Percentiles rank a stretch among this genome's conserved stretches.
Conservation (phyloP, 139 green algal genomes). For the Chlamydomonas sphaeroides region DNA sequence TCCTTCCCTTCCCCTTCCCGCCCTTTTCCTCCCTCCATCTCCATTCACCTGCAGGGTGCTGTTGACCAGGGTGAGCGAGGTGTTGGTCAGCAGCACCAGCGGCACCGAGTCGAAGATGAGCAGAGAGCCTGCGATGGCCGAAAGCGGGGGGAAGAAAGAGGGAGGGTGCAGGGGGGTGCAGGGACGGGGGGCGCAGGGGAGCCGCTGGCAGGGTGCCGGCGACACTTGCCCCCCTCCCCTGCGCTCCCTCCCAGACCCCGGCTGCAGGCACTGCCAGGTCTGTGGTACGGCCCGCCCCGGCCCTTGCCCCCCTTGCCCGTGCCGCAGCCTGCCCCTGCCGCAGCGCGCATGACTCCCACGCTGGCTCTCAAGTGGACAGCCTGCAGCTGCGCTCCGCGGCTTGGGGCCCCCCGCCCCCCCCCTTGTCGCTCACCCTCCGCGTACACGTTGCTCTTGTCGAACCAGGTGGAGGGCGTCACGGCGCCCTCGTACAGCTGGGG, state of each 20-base stretch:
- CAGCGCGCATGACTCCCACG: too few relatives aligned
- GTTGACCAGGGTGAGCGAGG: slow-evolving; percentile 3
- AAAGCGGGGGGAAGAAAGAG: too few relatives aligned
- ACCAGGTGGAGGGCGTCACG: neutral
- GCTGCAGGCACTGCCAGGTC: too few relatives aligned
- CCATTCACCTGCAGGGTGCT: neutral
- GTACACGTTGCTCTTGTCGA: neutral
- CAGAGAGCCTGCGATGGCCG: neutral
- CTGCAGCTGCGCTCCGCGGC: too few relatives aligned
- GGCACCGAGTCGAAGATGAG: neutral
- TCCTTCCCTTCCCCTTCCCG: too few relatives aligned
- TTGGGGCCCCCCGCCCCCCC: neutral
- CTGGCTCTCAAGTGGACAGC: too few relatives aligned
- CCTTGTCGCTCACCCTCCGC: neutral
- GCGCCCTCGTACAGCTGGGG: neutral
- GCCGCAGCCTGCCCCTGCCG: too few relatives aligned
- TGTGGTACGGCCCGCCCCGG: too few relatives aligned
- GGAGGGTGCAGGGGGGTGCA: neutral
- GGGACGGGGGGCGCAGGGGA: neutral
- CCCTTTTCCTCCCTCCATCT: neutral
- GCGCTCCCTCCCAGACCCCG: neutral
- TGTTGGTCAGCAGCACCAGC: slow-evolving; percentile 1
- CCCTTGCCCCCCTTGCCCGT: too few relatives aligned
- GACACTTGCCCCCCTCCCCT: too few relatives aligned
- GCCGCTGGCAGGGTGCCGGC: too few relatives aligned